Evolutionary conservation across 1,284 basidiomycete species (phyloP).

Genomic region (Ustilago sp.): DNA sequence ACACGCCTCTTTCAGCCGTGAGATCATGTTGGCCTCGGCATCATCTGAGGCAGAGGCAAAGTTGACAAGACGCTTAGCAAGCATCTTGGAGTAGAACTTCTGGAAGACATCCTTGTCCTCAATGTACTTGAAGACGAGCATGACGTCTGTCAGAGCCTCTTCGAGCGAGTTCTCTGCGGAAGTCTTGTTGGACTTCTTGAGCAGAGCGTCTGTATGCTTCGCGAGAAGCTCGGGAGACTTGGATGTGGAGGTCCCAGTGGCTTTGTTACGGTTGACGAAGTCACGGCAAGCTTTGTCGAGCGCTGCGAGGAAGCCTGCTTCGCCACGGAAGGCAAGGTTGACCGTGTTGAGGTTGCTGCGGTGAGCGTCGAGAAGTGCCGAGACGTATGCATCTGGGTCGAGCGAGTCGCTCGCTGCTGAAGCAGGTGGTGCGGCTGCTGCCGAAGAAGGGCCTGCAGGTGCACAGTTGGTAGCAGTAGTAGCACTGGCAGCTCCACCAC

Average conservation of each 20-base stretch:
- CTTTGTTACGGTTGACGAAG: conserved; percentile 94
- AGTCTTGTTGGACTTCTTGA: conserved; percentile 93
- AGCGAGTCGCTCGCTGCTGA: conserved; percentile 71
- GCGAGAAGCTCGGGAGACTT: conserved; percentile 93
- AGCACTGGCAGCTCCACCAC: conserved; percentile 67
- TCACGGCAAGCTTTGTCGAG: conserved; percentile 93
- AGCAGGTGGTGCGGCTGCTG: conserved; percentile 23
- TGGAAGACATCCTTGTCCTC: conserved; percentile 99
- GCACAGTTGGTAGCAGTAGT: conserved; percentile 68
- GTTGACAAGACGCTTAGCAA: conserved; percentile 93
- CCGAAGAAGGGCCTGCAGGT: conserved; percentile 20
- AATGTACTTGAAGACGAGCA: conserved; percentile 98
- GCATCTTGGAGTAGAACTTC: conserved; percentile 96
- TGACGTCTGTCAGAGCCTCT: conserved; percentile 88
- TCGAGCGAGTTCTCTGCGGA: conserved; percentile 91
- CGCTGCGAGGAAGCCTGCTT: conserved; percentile 93
- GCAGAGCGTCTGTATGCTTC: conserved; percentile 88
- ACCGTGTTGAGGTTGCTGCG: conserved; percentile 92
- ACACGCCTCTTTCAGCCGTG: conserved; percentile 96
- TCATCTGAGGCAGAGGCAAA: conserved; percentile 95
- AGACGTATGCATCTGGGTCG: conserved; percentile 91
- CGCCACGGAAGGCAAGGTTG: conserved; percentile 87
- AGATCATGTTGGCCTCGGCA: conserved; percentile 97
- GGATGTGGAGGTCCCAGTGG: conserved; percentile 72
- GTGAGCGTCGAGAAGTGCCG: conserved; percentile 90